phyloP scores from a whole-genome alignment of 139 green algal species.

The Pleodorina starrii region DNA sequence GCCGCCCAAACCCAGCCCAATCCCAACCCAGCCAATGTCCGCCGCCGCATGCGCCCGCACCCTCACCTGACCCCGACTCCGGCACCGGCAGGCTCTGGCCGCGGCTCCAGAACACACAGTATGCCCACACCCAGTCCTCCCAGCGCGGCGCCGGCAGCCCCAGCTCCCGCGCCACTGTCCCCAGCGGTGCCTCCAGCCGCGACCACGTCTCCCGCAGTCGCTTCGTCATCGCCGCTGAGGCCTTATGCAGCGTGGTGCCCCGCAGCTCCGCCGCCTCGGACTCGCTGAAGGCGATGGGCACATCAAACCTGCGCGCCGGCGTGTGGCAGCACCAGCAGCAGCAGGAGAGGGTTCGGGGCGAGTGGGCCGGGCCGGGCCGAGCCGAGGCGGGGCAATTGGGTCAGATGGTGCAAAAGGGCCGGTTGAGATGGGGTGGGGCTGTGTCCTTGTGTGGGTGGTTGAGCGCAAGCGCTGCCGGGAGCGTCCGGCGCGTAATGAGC shows the following conservation, averaged over 20 bases:
- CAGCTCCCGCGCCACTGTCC: slow-evolving; percentile 18
- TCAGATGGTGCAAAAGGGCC: too few species aligned
- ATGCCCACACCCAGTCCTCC: slow-evolving; percentile 84
- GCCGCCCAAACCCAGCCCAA: too few species aligned
- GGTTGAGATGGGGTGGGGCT: too few species aligned
- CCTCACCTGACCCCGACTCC: slow-evolving; percentile 42
- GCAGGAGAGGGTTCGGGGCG: too few species aligned
- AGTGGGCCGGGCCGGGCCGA: too few species aligned
- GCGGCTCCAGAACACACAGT: slow-evolving; percentile 70
- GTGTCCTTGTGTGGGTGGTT: too few species aligned
- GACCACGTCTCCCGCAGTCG: slow-evolving; percentile 35
- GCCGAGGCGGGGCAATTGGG: too few species aligned
- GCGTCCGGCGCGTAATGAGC: too few species aligned
- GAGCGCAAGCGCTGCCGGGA: too few species aligned
- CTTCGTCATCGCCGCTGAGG: slow-evolving; percentile 30
- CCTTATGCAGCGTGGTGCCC: slow-evolving; percentile 79
- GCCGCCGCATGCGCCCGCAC: too few species aligned
- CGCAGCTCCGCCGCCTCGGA: slow-evolving; percentile 76
- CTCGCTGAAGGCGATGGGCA: slow-evolving; percentile 62
- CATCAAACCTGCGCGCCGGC: slow-evolving; percentile 61
- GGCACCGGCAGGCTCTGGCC: slow-evolving; percentile 69
- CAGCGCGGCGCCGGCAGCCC: slow-evolving; percentile 56
- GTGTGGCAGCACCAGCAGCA: too few species aligned
- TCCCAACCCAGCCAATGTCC: too few species aligned
- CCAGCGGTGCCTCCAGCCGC: slow-evolving; percentile 27